Evolutionary conservation across 306 rosid genomes (phyloP).

Genomic region (Nissolia schottii): DNA sequence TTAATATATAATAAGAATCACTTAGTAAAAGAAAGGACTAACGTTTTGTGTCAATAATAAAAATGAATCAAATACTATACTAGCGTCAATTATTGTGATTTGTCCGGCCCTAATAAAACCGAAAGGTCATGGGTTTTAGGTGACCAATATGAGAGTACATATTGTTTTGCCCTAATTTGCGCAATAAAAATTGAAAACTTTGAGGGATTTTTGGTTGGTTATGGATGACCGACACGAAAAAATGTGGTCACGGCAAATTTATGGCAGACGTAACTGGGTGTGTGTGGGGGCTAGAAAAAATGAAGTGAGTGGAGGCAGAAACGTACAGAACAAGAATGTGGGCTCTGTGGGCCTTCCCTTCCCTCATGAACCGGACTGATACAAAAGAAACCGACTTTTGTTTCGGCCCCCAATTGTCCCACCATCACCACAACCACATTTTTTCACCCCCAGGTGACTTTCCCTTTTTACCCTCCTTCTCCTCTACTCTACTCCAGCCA

Average conservation of each 20-base stretch:
- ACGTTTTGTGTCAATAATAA: background rate
- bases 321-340: constrained; percentile 19
- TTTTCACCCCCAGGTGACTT: background rate
- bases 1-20: no score
- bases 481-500: background rate
- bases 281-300: background rate
- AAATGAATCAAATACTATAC: no score
- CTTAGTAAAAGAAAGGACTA: background rate
- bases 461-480: constrained; percentile 11
- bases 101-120: background rate
- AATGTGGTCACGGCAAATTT: background rate
- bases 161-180: background rate
- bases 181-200: background rate
- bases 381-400: constrained; percentile 18
- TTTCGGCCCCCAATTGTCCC: constrained; percentile 9
- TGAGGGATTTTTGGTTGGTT: background rate
- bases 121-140: background rate
- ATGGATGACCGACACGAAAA: constrained; percentile 14
- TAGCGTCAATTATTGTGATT: background rate
- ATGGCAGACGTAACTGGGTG: constrained; percentile 6
- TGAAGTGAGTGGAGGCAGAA: background rate
- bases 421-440: background rate
- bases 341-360: constrained; percentile 23
- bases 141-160: no score
- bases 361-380: constrained; percentile 7